Evolutionary conservation across 495 filamentous ascomycete genomes (phyloP), one percentile per base, ranked within the genome.

Genomic region (Aspergillus carlsbadensis): DNA sequence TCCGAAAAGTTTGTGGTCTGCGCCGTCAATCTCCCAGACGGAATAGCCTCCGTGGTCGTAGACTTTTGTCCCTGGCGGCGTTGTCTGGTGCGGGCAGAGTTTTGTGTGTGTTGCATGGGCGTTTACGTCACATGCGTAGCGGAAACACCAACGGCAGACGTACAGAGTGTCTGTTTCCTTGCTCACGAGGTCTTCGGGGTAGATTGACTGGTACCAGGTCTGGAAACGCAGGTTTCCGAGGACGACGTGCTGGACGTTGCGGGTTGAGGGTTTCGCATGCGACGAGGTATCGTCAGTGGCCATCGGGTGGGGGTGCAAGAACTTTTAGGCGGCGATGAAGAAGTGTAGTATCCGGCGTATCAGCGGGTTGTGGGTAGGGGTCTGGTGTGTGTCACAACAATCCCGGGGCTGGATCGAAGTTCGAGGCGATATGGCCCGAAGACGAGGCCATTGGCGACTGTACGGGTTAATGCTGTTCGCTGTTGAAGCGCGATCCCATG

Each of bases 1-100:
- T 59, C 89, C 90, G 72, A 92, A 98, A 13, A 96, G 82, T 84
- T 96, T 87, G 52, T 97, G 80, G 56, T 88, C 81, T 62, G 88
- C 88, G 29, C 94, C 94, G 65, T 98, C 94, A 1, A 98, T 82
- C 68, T 97, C 90, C 80, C 89, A 92, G n/a, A 98, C 86, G 46
- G 72, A 78, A 64, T 77, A 87, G 49, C 71, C 81, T 56, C 77
- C 82, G 63, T 78, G 83, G 52, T 67, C 72, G 65, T 86, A 90
- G 61, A 85, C 80, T 54, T 76, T 71, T 36, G 58, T 70, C 4
- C 78, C 80, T 0, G 77, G 76, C 21, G 77, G 77, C 13, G 57
- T 68, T 46, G 51, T 68, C 20, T 68, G 71, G 56, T 71, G 60
- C 39, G 65, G 64, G 54, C 74, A 77, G 10, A 64, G 52, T 29